Evolutionary conservation across 192 early-diverging fungal genomes (phyloP).

Genomic region (Rhizoclosmatium sp.): DNA sequence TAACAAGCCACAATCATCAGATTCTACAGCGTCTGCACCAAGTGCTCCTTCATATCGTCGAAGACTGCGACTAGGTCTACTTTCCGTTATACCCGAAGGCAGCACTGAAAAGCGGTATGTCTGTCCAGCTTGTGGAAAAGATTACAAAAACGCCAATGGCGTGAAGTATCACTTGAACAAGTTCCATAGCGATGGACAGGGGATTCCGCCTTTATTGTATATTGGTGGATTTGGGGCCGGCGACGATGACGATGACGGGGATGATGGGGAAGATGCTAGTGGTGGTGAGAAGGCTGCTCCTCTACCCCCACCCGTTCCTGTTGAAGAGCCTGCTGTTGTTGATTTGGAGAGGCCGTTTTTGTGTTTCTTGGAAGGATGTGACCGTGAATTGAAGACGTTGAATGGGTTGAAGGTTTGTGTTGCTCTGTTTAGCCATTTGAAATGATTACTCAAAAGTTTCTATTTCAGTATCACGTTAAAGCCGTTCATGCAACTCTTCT

Average conservation of each 20-base stretch:
- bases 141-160: constrained; percentile 96
- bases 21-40: background rate
- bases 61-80: constrained; percentile 13
- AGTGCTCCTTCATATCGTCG: background rate
- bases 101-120: constrained; percentile 10
- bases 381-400: constrained; percentile 92
- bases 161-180: constrained; percentile 95
- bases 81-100: constrained; percentile 7
- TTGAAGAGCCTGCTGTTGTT: constrained; percentile 2
- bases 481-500: background rate
- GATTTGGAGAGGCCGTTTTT: constrained; percentile 33
- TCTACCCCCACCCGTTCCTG: background rate
- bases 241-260: background rate
- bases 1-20: background rate
- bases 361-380: constrained; percentile 87
- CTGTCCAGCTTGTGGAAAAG: constrained; percentile 42
- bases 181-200: constrained; percentile 17
- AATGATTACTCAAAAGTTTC: background rate
- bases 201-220: constrained; percentile 18
- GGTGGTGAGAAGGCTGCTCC: background rate
- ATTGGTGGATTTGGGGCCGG: background rate
- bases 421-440: background rate
- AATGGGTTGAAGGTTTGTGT: constrained; percentile 78
- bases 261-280: background rate
- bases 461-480: constrained; percentile 31